phyloP scores from a whole-genome alignment of 2,329 filamentous ascomycete species.

The Gyromitra esculenta region DNA sequence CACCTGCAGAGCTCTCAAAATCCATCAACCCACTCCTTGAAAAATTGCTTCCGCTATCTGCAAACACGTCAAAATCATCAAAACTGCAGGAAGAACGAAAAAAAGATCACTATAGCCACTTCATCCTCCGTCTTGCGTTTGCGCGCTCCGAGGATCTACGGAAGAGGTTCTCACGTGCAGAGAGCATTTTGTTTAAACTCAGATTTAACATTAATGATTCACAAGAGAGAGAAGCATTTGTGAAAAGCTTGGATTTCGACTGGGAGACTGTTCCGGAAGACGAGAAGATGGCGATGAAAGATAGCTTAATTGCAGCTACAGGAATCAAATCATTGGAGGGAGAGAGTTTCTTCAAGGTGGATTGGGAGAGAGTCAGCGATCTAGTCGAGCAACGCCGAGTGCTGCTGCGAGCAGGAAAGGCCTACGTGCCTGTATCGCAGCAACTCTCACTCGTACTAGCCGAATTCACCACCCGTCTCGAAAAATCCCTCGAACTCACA shows the following conservation, averaged over 20 bases:
- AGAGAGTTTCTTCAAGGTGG: conserved; percentile 96
- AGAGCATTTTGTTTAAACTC: conserved; percentile 87
- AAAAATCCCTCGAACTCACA: conserved; percentile 86
- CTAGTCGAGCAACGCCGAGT: conserved; percentile 82
- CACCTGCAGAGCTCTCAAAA: conserved; percentile 80
- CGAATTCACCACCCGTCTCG: conserved; percentile 82
- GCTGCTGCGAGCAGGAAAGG: conserved; percentile 80
- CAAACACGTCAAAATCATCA: conserved; percentile 70
- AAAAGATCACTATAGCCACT: conserved; percentile 97
- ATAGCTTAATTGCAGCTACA: conserved; percentile 59
- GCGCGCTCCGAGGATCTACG: conserved; percentile 89
- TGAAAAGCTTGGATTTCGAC: conserved; percentile 78
- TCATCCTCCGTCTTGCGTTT: conserved; percentile 93
- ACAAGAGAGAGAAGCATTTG: conserved; percentile 77
- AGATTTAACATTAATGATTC: conserved; percentile 80
- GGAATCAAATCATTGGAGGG: conserved; percentile 65
- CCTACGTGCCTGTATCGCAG: conserved; percentile 87
- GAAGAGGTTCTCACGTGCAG: conserved; percentile 83
- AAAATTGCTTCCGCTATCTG: conserved; percentile 83
- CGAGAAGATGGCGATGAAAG: conserved; percentile 74
- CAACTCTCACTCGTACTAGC: conserved; percentile 88
- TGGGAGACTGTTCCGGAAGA: conserved; percentile 84
- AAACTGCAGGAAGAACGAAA: conserved; percentile 62
- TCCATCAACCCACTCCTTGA: conserved; percentile 86
- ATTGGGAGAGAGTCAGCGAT: conserved; percentile 93